These are phyloP conservation scores for Saccharum officinarum DNA, from an alignment of 176 grass and related monocot species.

Conservation along the genomic window DNA sequence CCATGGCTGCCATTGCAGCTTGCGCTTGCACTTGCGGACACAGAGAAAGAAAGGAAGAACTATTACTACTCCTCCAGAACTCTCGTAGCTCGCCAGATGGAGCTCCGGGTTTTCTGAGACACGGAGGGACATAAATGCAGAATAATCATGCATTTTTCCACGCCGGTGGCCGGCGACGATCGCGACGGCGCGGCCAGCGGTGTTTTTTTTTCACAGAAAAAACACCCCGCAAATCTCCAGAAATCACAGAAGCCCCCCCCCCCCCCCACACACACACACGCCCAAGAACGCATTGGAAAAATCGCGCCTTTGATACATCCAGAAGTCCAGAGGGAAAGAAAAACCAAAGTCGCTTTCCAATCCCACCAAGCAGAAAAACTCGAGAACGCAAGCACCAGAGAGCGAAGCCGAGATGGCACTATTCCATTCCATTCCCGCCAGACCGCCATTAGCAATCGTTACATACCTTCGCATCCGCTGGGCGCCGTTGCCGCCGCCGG, in stretches of 20 bases:
- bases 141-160: neutral
- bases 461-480: slow-evolving; percentile 39
- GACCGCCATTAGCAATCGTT: slow-evolving; percentile 12
- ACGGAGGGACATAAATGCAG: neutral
- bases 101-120: no score
- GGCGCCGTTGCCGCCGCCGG: neutral
- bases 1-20: neutral
- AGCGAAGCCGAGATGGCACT: neutral
- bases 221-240: neutral
- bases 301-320: neutral
- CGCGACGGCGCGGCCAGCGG: neutral
- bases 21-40: neutral
- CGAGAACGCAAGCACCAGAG: neutral
- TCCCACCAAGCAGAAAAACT: neutral
- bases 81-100: neutral
- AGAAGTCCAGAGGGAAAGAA: neutral
- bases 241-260: neutral
- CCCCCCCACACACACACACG: no score
- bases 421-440: neutral
- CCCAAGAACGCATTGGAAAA: neutral
- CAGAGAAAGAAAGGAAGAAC: neutral
- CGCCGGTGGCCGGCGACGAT: neutral
- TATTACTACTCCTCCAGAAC: neutral
- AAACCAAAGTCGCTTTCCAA: neutral
- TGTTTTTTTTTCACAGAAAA: neutral